A percentile compares a stretch with the other conserved stretches of the same genome.
phyloP scores from a whole-genome alignment of 2,329 filamentous ascomycete genomes.

The Botrytis paeoniae region DNA sequence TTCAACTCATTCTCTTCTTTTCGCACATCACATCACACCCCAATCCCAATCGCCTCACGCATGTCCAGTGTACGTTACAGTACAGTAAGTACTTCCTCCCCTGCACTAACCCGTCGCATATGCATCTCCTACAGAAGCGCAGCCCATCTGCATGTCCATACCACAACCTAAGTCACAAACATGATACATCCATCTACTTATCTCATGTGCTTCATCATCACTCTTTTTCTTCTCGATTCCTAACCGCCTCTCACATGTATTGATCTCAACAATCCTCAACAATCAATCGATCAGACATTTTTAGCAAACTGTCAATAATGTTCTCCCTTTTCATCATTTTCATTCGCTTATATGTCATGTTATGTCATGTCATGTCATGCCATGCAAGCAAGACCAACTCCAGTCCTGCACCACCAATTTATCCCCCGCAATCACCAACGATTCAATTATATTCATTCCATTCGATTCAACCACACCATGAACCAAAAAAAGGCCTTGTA shows the following conservation, averaged over 20 bases:
- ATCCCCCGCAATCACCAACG: constrained; percentile 12
- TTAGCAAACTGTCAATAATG: not conserved
- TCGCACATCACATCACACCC: not conserved
- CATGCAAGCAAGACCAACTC: constrained; percentile 16
- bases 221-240: not conserved
- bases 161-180: not conserved
- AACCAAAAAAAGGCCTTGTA: not conserved
- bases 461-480: not conserved
- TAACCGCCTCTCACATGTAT: not conserved
- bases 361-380: not conserved
- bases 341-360: not conserved
- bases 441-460: not conserved
- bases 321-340: not conserved
- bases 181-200: not conserved
- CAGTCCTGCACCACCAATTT: not conserved
- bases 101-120: constrained; percentile 11
- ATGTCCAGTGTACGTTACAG: not conserved
- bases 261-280: not conserved
- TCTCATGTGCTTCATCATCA: constrained; percentile 1
- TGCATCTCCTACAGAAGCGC: constrained; percentile 10
- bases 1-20: not conserved
- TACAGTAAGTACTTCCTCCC: not conserved
- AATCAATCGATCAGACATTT: not conserved
- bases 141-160: constrained; percentile 4
- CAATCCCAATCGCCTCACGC: not conserved